Evolutionary conservation across 2,329 filamentous ascomycete genomes (phyloP).

Genomic region (Colletotrichum noveboracense): DNA sequence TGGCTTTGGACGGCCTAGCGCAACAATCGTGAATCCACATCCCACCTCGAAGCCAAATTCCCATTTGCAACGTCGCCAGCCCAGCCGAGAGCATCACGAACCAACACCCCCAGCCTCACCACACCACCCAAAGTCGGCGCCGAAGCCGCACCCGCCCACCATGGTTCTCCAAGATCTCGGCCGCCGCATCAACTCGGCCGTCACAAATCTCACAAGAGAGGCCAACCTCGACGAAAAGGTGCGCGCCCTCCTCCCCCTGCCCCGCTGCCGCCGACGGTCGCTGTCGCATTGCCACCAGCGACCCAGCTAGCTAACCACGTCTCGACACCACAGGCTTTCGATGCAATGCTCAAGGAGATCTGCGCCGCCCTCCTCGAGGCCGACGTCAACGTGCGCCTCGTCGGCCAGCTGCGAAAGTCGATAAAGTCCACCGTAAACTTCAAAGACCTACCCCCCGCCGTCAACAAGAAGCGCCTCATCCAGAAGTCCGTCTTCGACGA

Average conservation of each 20-base stretch:
- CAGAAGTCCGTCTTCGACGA: constrained; percentile 98
- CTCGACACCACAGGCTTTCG: constrained; percentile 72
- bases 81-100: constrained; percentile 5
- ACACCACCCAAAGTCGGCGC: constrained; percentile 16
- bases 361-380: constrained; percentile 94
- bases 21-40: constrained; percentile 4
- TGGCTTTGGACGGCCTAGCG: not conserved
- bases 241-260: constrained; percentile 22
- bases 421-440: constrained; percentile 94
- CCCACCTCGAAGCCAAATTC: constrained; percentile 21
- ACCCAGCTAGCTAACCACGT: not conserved
- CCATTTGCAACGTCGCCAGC: constrained; percentile 20
- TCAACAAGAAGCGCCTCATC: constrained; percentile 98
- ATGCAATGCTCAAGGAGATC: constrained; percentile 98
- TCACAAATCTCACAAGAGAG: constrained; percentile 90
- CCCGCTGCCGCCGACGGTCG: not conserved
- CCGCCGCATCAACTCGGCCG: constrained; percentile 96
- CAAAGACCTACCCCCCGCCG: constrained; percentile 85
- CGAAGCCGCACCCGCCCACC: constrained; percentile 29
- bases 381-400: constrained; percentile 95
- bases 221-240: constrained; percentile 97
- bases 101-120: not conserved
- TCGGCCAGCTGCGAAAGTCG: constrained; percentile 88
- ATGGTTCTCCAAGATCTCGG: constrained; percentile 99
- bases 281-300: not conserved